Conservation (phyloP, 2,329 filamentous ascomycete species). For the Incumbomyces lentus region DNA sequence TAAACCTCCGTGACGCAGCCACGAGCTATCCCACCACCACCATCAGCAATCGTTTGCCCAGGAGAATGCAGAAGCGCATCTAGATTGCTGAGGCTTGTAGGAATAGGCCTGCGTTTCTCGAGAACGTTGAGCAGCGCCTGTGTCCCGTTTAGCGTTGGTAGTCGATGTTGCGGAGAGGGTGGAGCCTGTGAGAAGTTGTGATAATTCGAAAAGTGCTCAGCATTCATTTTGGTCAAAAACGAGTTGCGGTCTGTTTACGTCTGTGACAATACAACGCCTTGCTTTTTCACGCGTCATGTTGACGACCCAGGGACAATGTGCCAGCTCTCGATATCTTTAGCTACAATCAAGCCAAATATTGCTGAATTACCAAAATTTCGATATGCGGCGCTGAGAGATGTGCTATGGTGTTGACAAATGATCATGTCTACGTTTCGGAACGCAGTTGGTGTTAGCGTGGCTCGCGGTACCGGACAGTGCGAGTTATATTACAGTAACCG, state of each 20-base stretch:
- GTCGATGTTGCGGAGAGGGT: conserved; percentile 40
- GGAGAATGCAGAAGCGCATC: conserved; percentile 37
- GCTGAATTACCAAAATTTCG: too few species aligned
- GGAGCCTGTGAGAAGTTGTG: conserved; percentile 43
- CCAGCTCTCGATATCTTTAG: too few species aligned
- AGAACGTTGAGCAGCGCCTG: conserved; percentile 46
- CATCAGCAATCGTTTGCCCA: neutral
- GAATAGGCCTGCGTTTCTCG: conserved; percentile 29
- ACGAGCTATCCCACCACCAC: conserved; percentile 31
- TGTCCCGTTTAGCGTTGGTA: conserved; percentile 67
- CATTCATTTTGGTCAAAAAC: conserved; percentile 41
- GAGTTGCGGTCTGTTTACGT: neutral
- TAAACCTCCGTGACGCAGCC: conserved; percentile 79
- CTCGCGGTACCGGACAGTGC: too few species aligned
- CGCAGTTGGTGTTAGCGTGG: too few species aligned
- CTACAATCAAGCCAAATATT: too few species aligned
- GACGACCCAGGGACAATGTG: neutral
- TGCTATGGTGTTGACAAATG: too few species aligned
- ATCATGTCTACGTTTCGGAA: too few species aligned
- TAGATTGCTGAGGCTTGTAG: conserved; percentile 46
- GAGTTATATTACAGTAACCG: too few species aligned
- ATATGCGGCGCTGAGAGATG: too few species aligned
- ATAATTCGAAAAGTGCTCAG: conserved; percentile 38
- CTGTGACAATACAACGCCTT: neutral
- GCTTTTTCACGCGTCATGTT: neutral